These are phyloP conservation scores for Silene uniflora DNA, from an alignment of 148 eudicot genomes.

Conservation along the genomic window DNA sequence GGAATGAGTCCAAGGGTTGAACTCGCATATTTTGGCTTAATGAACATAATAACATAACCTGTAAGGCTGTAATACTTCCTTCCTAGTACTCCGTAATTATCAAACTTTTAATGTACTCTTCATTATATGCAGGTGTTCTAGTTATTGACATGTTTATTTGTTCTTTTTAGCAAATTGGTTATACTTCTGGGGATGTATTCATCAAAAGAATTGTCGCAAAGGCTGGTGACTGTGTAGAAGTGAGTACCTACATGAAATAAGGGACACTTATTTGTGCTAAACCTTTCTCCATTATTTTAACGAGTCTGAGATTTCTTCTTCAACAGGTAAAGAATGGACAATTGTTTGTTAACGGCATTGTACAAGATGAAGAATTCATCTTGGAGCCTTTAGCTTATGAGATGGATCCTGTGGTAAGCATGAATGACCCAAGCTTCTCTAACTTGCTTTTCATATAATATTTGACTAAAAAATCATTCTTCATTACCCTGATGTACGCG, in stretches of 20 bases:
- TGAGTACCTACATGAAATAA: constrained; percentile 26
- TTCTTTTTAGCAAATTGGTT: constrained; percentile 56
- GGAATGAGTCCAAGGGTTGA: too few relatives aligned
- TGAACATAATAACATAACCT: background rate
- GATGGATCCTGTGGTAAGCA: constrained; percentile 68
- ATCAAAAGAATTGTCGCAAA: constrained; percentile 82
- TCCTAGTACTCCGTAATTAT: background rate
- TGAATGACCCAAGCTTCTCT: background rate
- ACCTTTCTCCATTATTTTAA: background rate
- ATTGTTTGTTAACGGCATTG: constrained; percentile 59
- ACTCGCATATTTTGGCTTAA: too few relatives aligned
- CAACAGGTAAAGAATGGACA: constrained; percentile 69
- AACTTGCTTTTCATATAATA: background rate
- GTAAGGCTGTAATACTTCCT: background rate
- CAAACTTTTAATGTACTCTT: background rate
- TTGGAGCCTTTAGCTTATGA: constrained; percentile 81
- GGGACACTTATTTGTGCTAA: background rate
- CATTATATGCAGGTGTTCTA: background rate
- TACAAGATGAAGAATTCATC: constrained; percentile 74
- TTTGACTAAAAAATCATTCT: background rate
- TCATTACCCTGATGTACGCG: constrained; percentile 5
- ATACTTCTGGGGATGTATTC: constrained; percentile 58
- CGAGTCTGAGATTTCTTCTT: background rate
- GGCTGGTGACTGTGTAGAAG: constrained; percentile 83
- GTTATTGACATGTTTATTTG: background rate